A percentile compares a stretch with the other conserved stretches of the same genome.
phyloP scores from a whole-genome alignment of 768 basidiomycete genomes.

The Mycena metata region DNA sequence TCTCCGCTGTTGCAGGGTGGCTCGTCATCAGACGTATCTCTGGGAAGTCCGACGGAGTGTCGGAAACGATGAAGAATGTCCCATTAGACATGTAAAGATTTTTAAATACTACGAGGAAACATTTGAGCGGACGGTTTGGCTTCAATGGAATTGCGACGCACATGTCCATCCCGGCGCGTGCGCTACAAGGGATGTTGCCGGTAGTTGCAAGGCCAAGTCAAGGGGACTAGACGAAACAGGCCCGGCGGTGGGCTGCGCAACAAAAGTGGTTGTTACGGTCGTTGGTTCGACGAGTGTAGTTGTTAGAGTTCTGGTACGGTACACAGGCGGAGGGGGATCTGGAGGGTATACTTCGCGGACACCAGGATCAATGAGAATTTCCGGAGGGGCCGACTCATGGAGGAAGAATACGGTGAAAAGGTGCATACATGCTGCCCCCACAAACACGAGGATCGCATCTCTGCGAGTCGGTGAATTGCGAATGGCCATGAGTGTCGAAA shows the following conservation, averaged over 20 bases:
- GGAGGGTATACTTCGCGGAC: conserved; percentile 24
- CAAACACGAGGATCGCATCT: conserved; percentile 70
- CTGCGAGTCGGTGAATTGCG: conserved; percentile 62
- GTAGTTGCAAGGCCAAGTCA: conserved; percentile 29
- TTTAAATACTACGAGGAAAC: conserved; percentile 55
- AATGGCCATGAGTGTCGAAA: conserved; percentile 49
- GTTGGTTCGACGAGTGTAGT: conserved; percentile 4
- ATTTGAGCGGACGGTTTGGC: too few species aligned
- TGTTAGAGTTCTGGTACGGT: conserved; percentile 22
- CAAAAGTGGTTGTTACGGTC: conserved; percentile 16
- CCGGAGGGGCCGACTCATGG: conserved; percentile 22
- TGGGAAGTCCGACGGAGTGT: conserved; percentile 51
- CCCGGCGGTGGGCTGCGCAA: conserved; percentile 3
- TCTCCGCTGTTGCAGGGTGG: conserved; percentile 69
- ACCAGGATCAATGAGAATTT: conserved; percentile 27
- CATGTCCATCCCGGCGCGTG: conserved; percentile 39
- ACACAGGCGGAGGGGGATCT: conserved; percentile 28
- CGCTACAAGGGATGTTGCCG: conserved; percentile 21
- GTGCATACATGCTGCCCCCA: conserved; percentile 71
- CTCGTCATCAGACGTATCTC: conserved; percentile 75
- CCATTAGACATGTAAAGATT: conserved; percentile 85
- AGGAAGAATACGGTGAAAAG: conserved; percentile 59
- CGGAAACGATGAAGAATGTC: conserved; percentile 78
- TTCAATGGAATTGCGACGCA: conserved; percentile 9
- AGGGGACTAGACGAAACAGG: conserved; percentile 19